Percentiles rank a stretch among this genome's conserved stretches.
Conservation (phyloP, 2,329 filamentous ascomycete species). For the Aspergillus ruber region DNA sequence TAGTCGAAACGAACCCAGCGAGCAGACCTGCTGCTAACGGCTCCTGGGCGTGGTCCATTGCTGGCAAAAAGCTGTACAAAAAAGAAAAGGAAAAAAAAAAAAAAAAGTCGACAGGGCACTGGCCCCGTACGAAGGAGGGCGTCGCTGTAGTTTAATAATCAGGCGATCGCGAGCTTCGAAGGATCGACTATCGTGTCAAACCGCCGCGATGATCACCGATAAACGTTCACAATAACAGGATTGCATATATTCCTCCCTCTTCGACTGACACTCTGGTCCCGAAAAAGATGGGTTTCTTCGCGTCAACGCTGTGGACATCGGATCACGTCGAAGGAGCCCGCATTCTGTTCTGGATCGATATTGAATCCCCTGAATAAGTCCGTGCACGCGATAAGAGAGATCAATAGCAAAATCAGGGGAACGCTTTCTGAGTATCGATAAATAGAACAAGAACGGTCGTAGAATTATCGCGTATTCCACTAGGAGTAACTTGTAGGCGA, state of each 20-base stretch:
- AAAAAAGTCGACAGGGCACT: neutral
- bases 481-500: neutral
- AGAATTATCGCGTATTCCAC: neutral
- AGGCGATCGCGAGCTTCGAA: neutral
- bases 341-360: constrained; percentile 10
- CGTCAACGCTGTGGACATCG: constrained; percentile 5
- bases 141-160: neutral
- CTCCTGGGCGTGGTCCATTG: constrained; percentile 22
- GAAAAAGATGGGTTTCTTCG: neutral
- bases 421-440: neutral
- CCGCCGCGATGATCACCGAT: neutral
- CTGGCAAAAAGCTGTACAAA: neutral
- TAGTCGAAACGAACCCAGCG: constrained; percentile 18
- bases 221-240: neutral
- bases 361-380: neutral
- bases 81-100: neutral
- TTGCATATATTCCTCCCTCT: neutral
- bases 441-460: neutral
- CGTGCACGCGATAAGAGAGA: neutral
- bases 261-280: neutral
- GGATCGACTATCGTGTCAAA: neutral
- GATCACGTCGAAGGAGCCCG: constrained; percentile 9
- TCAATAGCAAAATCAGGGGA: neutral
- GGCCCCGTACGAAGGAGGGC: neutral
- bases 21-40: constrained; percentile 24